Evolutionary conservation across 495 filamentous ascomycete species (phyloP).

Genomic region (Aspergillus sclerotioniger): DNA sequence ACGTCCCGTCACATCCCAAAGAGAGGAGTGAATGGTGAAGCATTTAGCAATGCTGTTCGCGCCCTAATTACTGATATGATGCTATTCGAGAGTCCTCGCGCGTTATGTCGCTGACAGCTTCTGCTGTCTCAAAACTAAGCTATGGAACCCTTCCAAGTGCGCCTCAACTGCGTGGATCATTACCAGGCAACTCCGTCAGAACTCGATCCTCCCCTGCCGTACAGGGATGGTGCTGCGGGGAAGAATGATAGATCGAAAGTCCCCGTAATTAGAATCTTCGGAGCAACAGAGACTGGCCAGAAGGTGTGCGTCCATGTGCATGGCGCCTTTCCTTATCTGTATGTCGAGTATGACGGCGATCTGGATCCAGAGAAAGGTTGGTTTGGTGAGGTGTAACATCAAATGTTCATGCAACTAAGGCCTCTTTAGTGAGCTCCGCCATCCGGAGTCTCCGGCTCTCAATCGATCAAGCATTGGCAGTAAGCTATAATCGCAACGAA

Average conservation of each 20-base stretch:
- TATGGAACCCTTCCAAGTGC: slow-evolving; percentile 76
- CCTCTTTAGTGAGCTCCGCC: slow-evolving; percentile 60
- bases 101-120: slow-evolving; percentile 33
- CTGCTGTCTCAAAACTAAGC: slow-evolving; percentile 19
- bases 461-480: slow-evolving; percentile 80
- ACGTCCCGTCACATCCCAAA: slow-evolving; percentile 2
- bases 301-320: slow-evolving; percentile 97
- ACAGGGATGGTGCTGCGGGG: slow-evolving; percentile 49
- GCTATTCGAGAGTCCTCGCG: not conserved
- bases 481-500: slow-evolving; percentile 74
- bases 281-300: slow-evolving; percentile 90
- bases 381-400: slow-evolving; percentile 8
- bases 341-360: slow-evolving; percentile 77
- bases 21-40: not conserved
- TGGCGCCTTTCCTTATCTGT: slow-evolving; percentile 92
- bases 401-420: slow-evolving; percentile 13
- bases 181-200: slow-evolving; percentile 76
- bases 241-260: slow-evolving; percentile 63
- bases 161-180: slow-evolving; percentile 91
- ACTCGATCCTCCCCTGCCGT: slow-evolving; percentile 77
- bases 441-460: slow-evolving; percentile 71
- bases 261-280: slow-evolving; percentile 88
- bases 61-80: slow-evolving; percentile 11
- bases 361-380: slow-evolving; percentile 65
- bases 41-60: not conserved